Percentiles rank a stretch among this genome's conserved stretches.
Evolutionary conservation across 140 eudicot genomes (phyloP).

Genomic region (Anethum foeniculum): DNA sequence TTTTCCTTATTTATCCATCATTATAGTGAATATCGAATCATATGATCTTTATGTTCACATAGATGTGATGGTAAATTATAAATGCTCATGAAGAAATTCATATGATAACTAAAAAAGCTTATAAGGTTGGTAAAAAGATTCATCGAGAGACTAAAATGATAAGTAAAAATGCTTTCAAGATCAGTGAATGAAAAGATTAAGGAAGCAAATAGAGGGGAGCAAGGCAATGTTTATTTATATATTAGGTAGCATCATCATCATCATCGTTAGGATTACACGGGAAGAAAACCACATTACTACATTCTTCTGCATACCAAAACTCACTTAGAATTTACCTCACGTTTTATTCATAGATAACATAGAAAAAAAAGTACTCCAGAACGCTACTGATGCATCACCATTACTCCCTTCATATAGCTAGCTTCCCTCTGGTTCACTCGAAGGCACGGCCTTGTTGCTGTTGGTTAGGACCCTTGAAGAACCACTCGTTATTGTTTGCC

Average conservation of each 20-base stretch:
- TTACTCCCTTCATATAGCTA: not conserved
- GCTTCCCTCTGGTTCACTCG: not conserved
- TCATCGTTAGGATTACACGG: not conserved
- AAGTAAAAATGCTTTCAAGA: too few species aligned
- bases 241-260: not conserved
- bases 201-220: not conserved
- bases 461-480: constrained; percentile 20
- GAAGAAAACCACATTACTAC: not conserved
- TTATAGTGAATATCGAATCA: too few species aligned
- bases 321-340: not conserved
- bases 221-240: not conserved
- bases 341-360: not conserved
- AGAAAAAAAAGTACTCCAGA: not conserved
- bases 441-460: not conserved
- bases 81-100: too few species aligned
- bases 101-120: too few species aligned
- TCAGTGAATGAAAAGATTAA: too few species aligned
- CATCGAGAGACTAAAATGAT: not conserved
- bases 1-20: too few species aligned
- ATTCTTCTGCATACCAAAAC: not conserved
- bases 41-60: too few species aligned
- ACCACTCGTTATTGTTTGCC: constrained; percentile 38
- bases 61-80: too few species aligned
- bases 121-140: too few species aligned
- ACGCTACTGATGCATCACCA: not conserved